Percentiles rank a stretch among this genome's conserved stretches.
Conservation (phyloP, 106 monocot genomes). For the Dendrobium officinale region DNA sequence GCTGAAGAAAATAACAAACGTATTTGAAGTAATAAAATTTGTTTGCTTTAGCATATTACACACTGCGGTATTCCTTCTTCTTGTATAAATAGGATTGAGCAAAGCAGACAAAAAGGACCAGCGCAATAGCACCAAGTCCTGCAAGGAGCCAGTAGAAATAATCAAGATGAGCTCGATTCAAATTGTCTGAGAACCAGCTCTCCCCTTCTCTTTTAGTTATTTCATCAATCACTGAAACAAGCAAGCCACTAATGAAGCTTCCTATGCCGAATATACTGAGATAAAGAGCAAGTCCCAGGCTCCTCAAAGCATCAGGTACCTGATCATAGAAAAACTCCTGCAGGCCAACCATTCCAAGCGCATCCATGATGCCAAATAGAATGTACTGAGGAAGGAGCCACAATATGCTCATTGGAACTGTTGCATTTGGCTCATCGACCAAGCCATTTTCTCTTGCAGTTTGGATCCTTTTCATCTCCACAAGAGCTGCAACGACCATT, state of each 20-base stretch:
- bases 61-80: constrained; percentile 1
- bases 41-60: background rate
- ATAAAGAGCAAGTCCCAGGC: constrained; percentile 6
- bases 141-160: constrained; percentile 19
- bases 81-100: constrained; percentile 6
- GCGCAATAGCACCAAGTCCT: background rate
- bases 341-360: constrained; percentile 6
- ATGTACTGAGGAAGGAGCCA: constrained; percentile 13
- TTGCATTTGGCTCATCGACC: background rate
- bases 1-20: no score
- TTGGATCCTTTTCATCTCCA: constrained; percentile 3
- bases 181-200: constrained; percentile 15
- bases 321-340: constrained; percentile 17
- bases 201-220: background rate
- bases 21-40: no score
- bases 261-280: constrained; percentile 9
- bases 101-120: background rate
- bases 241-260: background rate
- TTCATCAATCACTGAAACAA: constrained; percentile 5
- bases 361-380: constrained; percentile 1
- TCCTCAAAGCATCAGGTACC: constrained; percentile 8
- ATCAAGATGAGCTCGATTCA: constrained; percentile 15
- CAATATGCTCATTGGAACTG: constrained; percentile 5
- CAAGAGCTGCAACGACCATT: constrained; percentile 6
- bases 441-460: background rate